Evolutionary conservation across 441 rosid species (phyloP), one percentile per base, ranked within the genome.

Genomic region (Corymbia calophylla): DNA sequence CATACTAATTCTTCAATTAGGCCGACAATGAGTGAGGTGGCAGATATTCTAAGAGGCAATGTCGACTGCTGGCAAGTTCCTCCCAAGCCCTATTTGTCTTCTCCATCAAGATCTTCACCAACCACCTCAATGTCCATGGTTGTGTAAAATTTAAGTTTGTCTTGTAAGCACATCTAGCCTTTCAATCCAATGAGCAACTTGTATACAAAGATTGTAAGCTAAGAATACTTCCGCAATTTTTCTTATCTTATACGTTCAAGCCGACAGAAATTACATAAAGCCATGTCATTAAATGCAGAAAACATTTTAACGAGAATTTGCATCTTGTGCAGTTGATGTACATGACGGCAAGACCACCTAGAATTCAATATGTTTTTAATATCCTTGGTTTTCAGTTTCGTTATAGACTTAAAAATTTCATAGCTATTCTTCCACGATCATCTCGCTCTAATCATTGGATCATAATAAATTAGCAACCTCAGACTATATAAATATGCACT

Each of bases 1-100:
- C 90, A 56, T 21, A 54, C 55, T 12, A 18, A 32, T 12, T 90
- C 91, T 35, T 88, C 88, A 47, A n/a, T 32, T 21, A 77, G 90
- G 70, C 90, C 91, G 48, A 12, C 88, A 9, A 88, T 88, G 27
- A 87, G 32, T 56, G 60, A 56, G 5, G 87, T 85, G 55, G 35
- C 88, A 58, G 77, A 91, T 19, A 88, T 88, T 88, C 35, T 89
- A n/a, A 31, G 62, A 80, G 90, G 5, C 44, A 54, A 64, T 7
- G 54, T 31, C 11, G 89, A 89, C 5, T 89, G 88, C 39, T 35
- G 64, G 64, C 25, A 0, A 31, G 23, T 88, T 27, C 86, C 91
- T 8, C 27, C 81, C 25, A 25, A 56, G 49, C 89, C 88, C 16
- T 70, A 23, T 51, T 18, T 86, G 48, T 39, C 35, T 47, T 70